Evolutionary conservation across 108 stramenopile genomes (phyloP).

Genomic region (Skeletonema tropicum): DNA sequence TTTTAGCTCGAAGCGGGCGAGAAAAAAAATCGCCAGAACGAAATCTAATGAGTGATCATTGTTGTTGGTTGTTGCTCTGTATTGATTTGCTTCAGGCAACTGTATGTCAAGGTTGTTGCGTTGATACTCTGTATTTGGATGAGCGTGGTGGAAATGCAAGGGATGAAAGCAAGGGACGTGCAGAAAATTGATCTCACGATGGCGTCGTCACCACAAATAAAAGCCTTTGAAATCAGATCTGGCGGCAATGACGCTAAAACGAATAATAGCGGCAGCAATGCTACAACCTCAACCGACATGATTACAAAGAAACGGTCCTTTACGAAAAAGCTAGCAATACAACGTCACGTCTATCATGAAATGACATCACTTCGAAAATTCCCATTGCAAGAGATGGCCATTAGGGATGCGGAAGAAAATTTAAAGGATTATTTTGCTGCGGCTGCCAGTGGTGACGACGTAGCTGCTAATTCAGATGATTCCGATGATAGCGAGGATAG

Average conservation of each 20-base stretch:
- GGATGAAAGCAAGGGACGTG: too few relatives aligned
- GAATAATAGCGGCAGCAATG: background rate
- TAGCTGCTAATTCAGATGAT: background rate
- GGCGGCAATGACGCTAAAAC: background rate
- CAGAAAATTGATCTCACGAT: too few relatives aligned
- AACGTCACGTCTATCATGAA: slow-evolving; percentile 53
- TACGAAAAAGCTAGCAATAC: slow-evolving; percentile 11
- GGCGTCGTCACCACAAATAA: too few relatives aligned
- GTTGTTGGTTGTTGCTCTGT: too few relatives aligned
- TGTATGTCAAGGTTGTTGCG: too few relatives aligned
- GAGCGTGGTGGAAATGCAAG: too few relatives aligned
- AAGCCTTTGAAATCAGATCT: background rate
- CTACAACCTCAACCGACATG: background rate
- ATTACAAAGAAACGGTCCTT: slow-evolving; percentile 4
- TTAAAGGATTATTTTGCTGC: slow-evolving; percentile 1
- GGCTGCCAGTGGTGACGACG: slow-evolving; percentile 7
- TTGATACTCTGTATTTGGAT: too few relatives aligned
- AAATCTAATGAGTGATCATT: too few relatives aligned
- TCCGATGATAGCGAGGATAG: slow-evolving; percentile 12
- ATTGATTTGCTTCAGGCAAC: too few relatives aligned
- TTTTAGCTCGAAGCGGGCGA: too few relatives aligned
- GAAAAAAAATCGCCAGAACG: too few relatives aligned
- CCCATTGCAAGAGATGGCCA: slow-evolving; percentile 69
- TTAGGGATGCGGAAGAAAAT: slow-evolving; percentile 24
- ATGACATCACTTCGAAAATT: slow-evolving; percentile 59